Evolutionary conservation across 2,329 filamentous ascomycete species (phyloP).

Genomic region (Orbilia javanica): DNA sequence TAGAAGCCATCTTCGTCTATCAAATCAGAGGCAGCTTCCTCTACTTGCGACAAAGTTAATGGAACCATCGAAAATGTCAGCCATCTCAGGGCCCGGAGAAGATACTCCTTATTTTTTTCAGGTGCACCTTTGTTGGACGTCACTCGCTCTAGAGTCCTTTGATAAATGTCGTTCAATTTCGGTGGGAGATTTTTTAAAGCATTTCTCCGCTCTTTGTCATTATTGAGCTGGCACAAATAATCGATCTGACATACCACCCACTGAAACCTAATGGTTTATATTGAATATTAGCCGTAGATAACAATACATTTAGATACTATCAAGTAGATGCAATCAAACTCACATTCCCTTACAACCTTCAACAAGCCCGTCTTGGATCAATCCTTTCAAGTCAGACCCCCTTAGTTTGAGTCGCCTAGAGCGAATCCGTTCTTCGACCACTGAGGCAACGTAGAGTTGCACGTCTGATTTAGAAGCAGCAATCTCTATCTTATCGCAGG

Average conservation of each 20-base stretch:
- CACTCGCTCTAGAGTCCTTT: not conserved
- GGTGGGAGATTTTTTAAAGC: slow-evolving; percentile 11
- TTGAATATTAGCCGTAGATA: not conserved
- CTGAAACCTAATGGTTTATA: slow-evolving; percentile 5
- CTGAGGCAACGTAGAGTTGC: not conserved
- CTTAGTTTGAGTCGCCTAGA: not conserved
- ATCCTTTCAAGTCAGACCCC: not conserved
- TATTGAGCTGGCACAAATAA: slow-evolving; percentile 9
- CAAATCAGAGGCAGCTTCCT: not conserved
- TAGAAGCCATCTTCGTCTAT: not conserved
- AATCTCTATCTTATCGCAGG: not conserved
- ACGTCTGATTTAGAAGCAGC: not conserved
- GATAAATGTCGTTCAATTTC: not conserved
- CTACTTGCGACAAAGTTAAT: not conserved
- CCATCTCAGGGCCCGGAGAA: not conserved
- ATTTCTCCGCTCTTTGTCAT: not conserved
- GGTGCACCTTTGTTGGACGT: not conserved
- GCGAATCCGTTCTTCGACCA: not conserved
- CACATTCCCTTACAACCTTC: slow-evolving; percentile 5
- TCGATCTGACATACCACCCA: slow-evolving; percentile 14
- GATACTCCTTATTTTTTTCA: not conserved
- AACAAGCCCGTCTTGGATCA: not conserved
- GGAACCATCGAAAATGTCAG: not conserved
- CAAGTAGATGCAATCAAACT: not conserved
- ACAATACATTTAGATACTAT: too few relatives aligned